Evolutionary conservation across 495 filamentous ascomycete species (phyloP).

Genomic region (Lasiosphaeria miniovina): DNA sequence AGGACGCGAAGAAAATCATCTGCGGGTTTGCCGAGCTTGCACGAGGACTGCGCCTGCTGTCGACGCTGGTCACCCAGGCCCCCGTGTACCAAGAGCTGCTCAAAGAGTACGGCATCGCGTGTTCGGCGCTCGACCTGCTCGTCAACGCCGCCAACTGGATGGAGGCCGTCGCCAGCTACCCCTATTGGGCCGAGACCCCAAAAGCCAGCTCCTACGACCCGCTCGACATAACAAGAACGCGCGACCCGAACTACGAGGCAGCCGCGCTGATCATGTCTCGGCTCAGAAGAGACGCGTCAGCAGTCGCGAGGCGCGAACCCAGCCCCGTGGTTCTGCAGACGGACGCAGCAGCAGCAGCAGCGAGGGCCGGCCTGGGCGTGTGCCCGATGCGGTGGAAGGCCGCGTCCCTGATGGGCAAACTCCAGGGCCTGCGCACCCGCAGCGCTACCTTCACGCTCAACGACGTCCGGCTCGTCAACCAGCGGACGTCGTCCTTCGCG

Average conservation of each 20-base stretch:
- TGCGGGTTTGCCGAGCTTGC: conserved; percentile 14
- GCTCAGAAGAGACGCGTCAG: not conserved
- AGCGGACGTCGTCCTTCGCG: conserved; percentile 12
- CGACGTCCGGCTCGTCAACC: conserved; percentile 6
- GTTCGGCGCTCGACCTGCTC: conserved; percentile 18
- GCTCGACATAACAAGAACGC: not conserved
- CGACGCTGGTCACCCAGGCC: not conserved
- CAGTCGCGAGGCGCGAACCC: too few relatives aligned
- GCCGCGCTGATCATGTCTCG: conserved; percentile 9
- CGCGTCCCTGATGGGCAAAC: conserved; percentile 1
- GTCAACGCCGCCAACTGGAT: conserved; percentile 16
- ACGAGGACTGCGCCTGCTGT: conserved; percentile 12
- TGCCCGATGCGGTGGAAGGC: conserved; percentile 6
- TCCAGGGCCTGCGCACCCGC: not conserved
- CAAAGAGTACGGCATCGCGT: conserved; percentile 8
- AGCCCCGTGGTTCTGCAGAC: too few relatives aligned
- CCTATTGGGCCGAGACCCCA: conserved; percentile 16
- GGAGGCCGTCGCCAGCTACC: conserved; percentile 20
- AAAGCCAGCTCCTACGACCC: not conserved
- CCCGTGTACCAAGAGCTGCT: conserved; percentile 19
- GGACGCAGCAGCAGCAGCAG: not conserved
- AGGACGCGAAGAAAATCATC: conserved; percentile 4
- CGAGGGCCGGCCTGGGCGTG: not conserved
- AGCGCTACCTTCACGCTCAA: conserved; percentile 19
- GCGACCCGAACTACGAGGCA: conserved; percentile 12